phyloP scores from a whole-genome alignment of 2,329 filamentous ascomycete species.

The Penicillium sp. region DNA sequence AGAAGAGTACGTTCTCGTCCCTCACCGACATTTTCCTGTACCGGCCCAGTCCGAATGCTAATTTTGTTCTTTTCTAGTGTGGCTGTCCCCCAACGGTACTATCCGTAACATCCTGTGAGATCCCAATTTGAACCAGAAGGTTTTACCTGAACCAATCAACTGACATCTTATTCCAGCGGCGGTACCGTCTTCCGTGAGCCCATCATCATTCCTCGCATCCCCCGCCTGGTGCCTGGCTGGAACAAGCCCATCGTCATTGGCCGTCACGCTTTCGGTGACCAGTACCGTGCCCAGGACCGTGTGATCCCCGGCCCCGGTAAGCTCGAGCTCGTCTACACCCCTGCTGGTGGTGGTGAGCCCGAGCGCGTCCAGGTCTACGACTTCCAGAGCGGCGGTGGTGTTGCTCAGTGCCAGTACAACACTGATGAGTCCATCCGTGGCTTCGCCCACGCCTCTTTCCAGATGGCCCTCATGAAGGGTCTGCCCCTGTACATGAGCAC shows the following conservation, averaged over 20 bases:
- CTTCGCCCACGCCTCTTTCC: constrained; percentile 96
- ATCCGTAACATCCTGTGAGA: constrained; percentile 65
- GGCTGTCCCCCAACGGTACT: constrained; percentile 95
- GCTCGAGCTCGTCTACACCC: constrained; percentile 93
- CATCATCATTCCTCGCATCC: constrained; percentile 92
- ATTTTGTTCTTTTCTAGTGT: constrained; percentile 65
- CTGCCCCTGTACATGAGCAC: constrained; percentile 99
- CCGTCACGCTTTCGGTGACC: constrained; percentile 96
- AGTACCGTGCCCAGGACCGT: constrained; percentile 94
- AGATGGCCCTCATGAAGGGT: constrained; percentile 84
- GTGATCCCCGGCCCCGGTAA: constrained; percentile 83
- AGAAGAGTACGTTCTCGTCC: constrained; percentile 75
- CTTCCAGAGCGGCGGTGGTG: constrained; percentile 76
- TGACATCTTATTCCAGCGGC: constrained; percentile 55
- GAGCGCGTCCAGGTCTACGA: constrained; percentile 88
- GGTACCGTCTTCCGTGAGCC: constrained; percentile 99
- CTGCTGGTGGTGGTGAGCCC: constrained; percentile 72
- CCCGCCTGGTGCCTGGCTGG: constrained; percentile 93
- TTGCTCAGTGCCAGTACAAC: constrained; percentile 97
- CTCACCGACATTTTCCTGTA: constrained; percentile 2
- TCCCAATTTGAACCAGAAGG: not conserved
- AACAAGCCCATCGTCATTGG: constrained; percentile 99
- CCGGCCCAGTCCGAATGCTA: constrained; percentile 9
- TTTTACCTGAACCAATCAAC: constrained; percentile 3
- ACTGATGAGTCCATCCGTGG: constrained; percentile 92